Evolutionary conservation across 1,284 basidiomycete species (phyloP), one percentile per base, ranked within the genome.

Genomic region (Ganoderma boninense): DNA sequence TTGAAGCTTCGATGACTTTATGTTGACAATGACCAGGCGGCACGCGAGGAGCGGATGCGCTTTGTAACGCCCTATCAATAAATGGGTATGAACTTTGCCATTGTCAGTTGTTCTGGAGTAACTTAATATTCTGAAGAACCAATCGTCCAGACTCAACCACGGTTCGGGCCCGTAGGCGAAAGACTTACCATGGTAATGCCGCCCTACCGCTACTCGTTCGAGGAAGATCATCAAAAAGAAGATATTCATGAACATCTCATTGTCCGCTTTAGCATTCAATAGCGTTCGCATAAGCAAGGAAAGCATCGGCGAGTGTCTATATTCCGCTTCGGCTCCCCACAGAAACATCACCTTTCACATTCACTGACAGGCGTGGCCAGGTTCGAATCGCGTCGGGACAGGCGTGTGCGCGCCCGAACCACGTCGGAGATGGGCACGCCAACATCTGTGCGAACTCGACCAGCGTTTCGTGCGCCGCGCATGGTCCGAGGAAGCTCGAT

Each of bases 371-470:
- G 38, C 60, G 38, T 62, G 38, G 40, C 59, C 59, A 23, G 59
- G n/a, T 60, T 62, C 60, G 60, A 43, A 42, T 29, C n/a, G 35
- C 35, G 57, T 54, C 43, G 32, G 43, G 65, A 67, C 65, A 67
- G 46, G 32, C 65, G 46, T 67, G 65, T 62, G 23, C 49, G 65
- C 35, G 46, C 2, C 4, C 60, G 60, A 43, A 42, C 6, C 49
- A 8, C 65, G 60, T 67, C 65, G 65, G 65, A 67, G 65, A 52
- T 62, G 35, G 32, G 16, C 49, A 4, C 44, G 65, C 44, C 60
- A 67, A 62, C 43, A n/a, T 42, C 44, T 60, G 35, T 32, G 38
- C 65, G 29, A 29, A 38, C 18, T 20, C 5, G 2, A 29, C 44
- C 18, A 29, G 62, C 23, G 60, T 42, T 42, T 26, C 23, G 42